These are phyloP conservation scores for Macadamia tetraphylla DNA, from an alignment of 164 flowering plant species.

Conservation along the genomic window DNA sequence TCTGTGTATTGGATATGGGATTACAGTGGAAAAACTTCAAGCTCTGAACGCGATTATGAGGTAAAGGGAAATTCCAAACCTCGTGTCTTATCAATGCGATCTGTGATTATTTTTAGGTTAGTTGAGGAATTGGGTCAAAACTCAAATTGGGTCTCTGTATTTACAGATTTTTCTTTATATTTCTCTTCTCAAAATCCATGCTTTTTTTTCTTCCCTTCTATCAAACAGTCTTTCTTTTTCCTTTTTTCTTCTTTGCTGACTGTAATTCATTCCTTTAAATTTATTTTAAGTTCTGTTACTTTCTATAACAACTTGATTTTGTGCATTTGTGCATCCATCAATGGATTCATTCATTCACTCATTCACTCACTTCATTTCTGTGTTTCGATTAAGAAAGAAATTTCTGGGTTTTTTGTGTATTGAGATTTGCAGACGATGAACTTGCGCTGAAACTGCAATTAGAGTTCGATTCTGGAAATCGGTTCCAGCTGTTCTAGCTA, in stretches of 20 bases:
- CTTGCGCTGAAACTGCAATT: background rate
- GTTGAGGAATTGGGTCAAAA: constrained; percentile 13
- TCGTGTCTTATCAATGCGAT: background rate
- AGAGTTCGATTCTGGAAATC: background rate
- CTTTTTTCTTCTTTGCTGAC: constrained; percentile 12
- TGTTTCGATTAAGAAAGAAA: background rate
- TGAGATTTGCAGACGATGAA: background rate
- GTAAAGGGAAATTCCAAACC: constrained; percentile 6
- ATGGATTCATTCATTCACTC: constrained; percentile 1
- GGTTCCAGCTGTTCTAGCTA: constrained; percentile 12
- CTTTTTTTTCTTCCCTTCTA: background rate
- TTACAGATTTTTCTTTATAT: constrained; percentile 12
- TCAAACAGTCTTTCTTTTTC: background rate
- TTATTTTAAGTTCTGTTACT: constrained; percentile 9
- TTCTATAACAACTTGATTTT: constrained; percentile 13
- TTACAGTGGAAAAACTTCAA: background rate
- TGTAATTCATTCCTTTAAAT: constrained; percentile 18
- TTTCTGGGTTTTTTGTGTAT: constrained; percentile 1
- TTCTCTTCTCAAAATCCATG: background rate
- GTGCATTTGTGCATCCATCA: constrained; percentile 9
- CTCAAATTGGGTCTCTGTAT: constrained; percentile 8
- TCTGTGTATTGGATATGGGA: background rate
- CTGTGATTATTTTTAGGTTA: background rate
- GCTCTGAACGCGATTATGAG: constrained; percentile 3
- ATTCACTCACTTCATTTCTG: background rate